A percentile compares a stretch with the other conserved stretches of the same genome.
Conservation (phyloP, 2,329 filamentous ascomycete genomes). For the Aspergillus sp. region DNA sequence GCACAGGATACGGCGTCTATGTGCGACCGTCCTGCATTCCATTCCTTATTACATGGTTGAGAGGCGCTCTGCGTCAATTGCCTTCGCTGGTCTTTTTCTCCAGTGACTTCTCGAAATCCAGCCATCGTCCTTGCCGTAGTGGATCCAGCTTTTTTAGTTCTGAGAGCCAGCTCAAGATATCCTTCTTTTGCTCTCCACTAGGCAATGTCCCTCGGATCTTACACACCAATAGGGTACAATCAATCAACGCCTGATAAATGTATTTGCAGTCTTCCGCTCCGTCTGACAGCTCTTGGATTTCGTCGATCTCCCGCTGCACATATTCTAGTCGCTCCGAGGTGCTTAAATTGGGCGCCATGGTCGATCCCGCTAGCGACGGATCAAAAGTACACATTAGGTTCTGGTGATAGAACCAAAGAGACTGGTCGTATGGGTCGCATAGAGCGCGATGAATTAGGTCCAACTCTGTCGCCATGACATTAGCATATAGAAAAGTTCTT, state of each 20-base stretch:
- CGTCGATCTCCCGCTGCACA: slow-evolving; percentile 63
- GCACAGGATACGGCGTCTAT: neutral
- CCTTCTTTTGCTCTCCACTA: slow-evolving; percentile 33
- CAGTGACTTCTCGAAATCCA: slow-evolving; percentile 53
- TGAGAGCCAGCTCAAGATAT: slow-evolving; percentile 54
- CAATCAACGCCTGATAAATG: slow-evolving; percentile 80
- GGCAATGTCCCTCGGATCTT: slow-evolving; percentile 43
- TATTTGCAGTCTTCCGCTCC: slow-evolving; percentile 71
- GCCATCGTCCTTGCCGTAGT: slow-evolving; percentile 67
- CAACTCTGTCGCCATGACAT: slow-evolving; percentile 52
- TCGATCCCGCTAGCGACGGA: slow-evolving; percentile 43
- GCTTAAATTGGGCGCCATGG: slow-evolving; percentile 60
- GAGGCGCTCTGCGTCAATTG: neutral
- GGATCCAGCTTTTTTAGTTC: slow-evolving; percentile 66
- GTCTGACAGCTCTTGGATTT: slow-evolving; percentile 60
- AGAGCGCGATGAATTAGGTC: slow-evolving; percentile 68
- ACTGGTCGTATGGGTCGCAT: slow-evolving; percentile 90
- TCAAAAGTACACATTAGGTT: slow-evolving; percentile 68
- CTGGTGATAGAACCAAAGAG: slow-evolving; percentile 94
- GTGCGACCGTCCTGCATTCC: no score
- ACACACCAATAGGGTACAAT: slow-evolving; percentile 59
- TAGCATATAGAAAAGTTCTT: slow-evolving; percentile 1
- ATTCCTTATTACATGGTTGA: neutral
- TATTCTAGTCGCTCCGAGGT: slow-evolving; percentile 58
- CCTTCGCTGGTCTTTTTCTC: neutral